Conservation (phyloP, 257 asterid genomes). For the Solanum tarijense region DNA sequence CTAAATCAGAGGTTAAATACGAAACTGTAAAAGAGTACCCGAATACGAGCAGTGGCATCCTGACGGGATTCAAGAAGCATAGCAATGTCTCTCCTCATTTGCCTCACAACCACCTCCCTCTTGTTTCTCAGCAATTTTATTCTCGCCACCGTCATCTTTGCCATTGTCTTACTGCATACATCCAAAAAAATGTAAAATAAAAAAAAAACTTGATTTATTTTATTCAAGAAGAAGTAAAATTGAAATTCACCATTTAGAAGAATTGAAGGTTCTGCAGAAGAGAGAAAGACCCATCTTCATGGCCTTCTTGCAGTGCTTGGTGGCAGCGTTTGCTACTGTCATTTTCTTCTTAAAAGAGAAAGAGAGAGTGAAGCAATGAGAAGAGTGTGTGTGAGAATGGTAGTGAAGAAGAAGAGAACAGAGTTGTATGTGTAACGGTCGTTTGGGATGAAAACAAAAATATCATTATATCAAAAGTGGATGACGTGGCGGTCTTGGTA, state of each 20-base stretch:
- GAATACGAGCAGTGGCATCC: conserved; percentile 87
- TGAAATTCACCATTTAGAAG: conserved; percentile 66
- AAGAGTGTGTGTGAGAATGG: background rate
- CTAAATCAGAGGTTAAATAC: background rate
- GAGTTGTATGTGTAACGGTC: conserved; percentile 51
- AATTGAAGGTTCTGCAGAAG: conserved; percentile 54
- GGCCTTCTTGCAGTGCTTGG: conserved; percentile 57
- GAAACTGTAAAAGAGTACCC: conserved; percentile 26
- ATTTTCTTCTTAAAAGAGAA: conserved; percentile 2
- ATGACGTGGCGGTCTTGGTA: conserved; percentile 23
- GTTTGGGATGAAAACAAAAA: conserved; percentile 3
- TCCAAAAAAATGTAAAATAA: background rate
- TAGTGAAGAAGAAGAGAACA: background rate
- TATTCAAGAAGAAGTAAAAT: background rate
- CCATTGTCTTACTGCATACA: conserved; percentile 68
- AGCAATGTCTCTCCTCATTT: conserved; percentile 96
- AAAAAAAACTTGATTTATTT: background rate
- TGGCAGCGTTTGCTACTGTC: conserved; percentile 41
- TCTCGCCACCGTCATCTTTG: conserved; percentile 96
- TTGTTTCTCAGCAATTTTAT: conserved; percentile 90
- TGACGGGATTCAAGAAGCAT: conserved; percentile 79
- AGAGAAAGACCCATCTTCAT: conserved; percentile 44
- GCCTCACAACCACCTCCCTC: conserved; percentile 85
- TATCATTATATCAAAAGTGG: background rate
- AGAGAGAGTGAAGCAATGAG: background rate